Conservation (phyloP, 352 stramenopile species). For the Pythium aristosporum region DNA sequence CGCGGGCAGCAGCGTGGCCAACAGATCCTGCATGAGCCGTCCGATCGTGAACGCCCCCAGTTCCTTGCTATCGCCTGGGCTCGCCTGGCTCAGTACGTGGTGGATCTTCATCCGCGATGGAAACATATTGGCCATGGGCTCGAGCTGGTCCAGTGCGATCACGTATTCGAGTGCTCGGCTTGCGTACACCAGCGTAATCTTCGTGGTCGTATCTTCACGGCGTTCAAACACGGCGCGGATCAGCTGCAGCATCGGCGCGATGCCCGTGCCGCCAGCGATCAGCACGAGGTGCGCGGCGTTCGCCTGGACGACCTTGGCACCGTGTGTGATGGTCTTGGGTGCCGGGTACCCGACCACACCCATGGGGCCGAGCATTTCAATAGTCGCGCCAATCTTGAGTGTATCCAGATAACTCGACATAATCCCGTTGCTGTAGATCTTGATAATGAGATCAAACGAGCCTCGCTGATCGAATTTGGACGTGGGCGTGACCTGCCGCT, state of each 20-base stretch:
- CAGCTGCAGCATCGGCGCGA: conserved; percentile 84
- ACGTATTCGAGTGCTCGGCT: conserved; percentile 68
- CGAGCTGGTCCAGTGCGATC: conserved; percentile 70
- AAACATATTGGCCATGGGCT: conserved; percentile 82
- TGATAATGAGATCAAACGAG: conserved; percentile 74
- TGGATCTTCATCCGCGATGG: conserved; percentile 55
- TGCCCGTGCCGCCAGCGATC: conserved; percentile 73
- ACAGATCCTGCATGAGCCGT: conserved; percentile 40
- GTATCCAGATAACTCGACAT: conserved; percentile 73
- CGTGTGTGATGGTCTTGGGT: conserved; percentile 46
- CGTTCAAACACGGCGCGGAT: conserved; percentile 69
- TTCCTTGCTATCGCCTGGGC: conserved; percentile 40
- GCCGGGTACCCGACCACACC: conserved; percentile 61
- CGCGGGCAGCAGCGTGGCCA: conserved; percentile 51
- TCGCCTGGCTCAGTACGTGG: conserved; percentile 60
- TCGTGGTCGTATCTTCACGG: conserved; percentile 41
- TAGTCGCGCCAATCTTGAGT: conserved; percentile 44
- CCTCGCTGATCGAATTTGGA: conserved; percentile 68
- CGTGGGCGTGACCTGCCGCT: conserved; percentile 75
- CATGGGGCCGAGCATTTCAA: conserved; percentile 79
- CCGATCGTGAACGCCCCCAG: conserved; percentile 54
- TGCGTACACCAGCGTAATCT: conserved; percentile 73
- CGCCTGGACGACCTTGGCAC: conserved; percentile 39
- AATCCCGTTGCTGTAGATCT: conserved; percentile 71
- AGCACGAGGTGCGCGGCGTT: conserved; percentile 63